Base-by-base conservation (phyloP, 129 eudicot species). In the Artemisia tridentata region DNA sequence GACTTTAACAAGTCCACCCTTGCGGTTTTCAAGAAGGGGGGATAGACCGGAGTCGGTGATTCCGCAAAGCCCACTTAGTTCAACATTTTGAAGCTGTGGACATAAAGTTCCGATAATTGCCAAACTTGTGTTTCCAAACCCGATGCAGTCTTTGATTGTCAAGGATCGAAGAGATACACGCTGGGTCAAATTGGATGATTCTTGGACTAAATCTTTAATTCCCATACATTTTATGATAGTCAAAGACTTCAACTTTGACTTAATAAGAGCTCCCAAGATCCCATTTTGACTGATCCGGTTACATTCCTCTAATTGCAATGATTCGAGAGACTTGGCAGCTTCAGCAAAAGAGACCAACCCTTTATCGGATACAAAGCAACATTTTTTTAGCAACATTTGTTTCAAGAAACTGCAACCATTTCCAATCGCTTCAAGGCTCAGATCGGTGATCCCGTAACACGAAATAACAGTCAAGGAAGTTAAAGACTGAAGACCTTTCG, bases 171-270 rank as follows among this genome's bases (percentile, higher is more conserved):
- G 93, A 18, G 99, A 95, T 61, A 75, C 88, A 68, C 92, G 85
- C 2, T 85, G 82, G 49, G 86, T 72, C 45, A 83, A 72, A 34
- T 38, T 8, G 5, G 82, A 23, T 29, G 76, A 61, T 71, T 82
- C 82, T 7, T 71, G 61, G 3, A 78, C 62, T 61, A 80, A 65
- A 77, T 90, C 96, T 79, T 75, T 87, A 60, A 90, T 83, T 25
- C 97, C 97, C 91, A 85, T 75, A 81, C 99, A 95, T 67, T 86
- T 95, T 9, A 90, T 81, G 3, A 95, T 79, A 56, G 91, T 69
- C 70, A 95, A 82, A 9, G 96, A 84, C 57, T 85, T 95, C 67
- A 95, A 54, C 56, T 84, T 89, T 8, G 95, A 83, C 55, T 21
- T 78, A 9, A 7, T 38, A 38, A 95, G 77, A 14, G 81, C 89